Evolutionary conservation across 2,329 filamentous ascomycete species (phyloP).

Genomic region (Stemphylium vesicarium): DNA sequence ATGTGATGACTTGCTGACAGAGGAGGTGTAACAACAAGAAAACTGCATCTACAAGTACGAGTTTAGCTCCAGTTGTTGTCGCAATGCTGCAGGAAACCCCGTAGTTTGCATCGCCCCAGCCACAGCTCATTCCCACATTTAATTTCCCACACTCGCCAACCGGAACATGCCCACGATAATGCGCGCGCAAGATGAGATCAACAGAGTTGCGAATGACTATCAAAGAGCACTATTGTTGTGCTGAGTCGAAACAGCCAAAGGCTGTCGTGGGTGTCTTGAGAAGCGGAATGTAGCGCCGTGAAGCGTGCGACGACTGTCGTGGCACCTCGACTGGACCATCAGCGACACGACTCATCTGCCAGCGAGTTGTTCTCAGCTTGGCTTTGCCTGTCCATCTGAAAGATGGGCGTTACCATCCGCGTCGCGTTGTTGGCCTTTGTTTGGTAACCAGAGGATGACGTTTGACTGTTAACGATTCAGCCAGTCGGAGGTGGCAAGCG

Average conservation of each 20-base stretch:
- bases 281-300: slow-evolving; percentile 15
- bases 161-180: slow-evolving; percentile 19
- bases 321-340: slow-evolving; percentile 7
- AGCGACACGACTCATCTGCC: slow-evolving; percentile 3
- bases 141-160: slow-evolving; percentile 38
- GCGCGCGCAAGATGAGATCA: slow-evolving; percentile 30
- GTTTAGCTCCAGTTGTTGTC: slow-evolving; percentile 19
- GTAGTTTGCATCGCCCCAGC: slow-evolving; percentile 25
- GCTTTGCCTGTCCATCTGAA: neutral
- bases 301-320: slow-evolving; percentile 16
- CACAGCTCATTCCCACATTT: slow-evolving; percentile 29
- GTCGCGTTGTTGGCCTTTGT: neutral
- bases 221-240: slow-evolving; percentile 18
- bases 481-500: neutral
- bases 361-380: neutral
- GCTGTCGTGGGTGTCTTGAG: slow-evolving; percentile 17
- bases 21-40: slow-evolving; percentile 18
- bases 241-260: slow-evolving; percentile 10
- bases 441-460: neutral
- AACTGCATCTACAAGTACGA: slow-evolving; percentile 26
- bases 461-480: neutral
- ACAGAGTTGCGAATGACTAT: slow-evolving; percentile 29
- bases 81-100: slow-evolving; percentile 19
- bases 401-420: neutral
- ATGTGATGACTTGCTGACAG: neutral